Base-by-base conservation (phyloP, 345 rosid genomes). In the Hibiscus mutabilis region DNA sequence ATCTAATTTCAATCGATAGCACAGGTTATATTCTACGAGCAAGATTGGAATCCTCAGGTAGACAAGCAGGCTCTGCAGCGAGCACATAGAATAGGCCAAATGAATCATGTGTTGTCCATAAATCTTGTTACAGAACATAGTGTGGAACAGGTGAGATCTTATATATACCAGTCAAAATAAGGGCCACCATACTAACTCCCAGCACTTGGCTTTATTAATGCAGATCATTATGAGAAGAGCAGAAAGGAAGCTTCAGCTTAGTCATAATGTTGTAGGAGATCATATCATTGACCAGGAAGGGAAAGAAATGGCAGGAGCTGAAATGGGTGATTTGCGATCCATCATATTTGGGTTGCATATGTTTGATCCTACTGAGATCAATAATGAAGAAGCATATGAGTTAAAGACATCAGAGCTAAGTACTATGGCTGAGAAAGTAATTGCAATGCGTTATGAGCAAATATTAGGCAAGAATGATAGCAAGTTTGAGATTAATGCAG, bases 11-110 rank as follows among this genome's bases (percentile, higher is more conserved):
- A 21, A 51, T 76, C 61, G 12, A 21, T 69, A 69, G 7, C 33
- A 49, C 79, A 93, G 98, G 97, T 91, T 74, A 86, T 93, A 76
- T 89, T 91, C 78, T 93, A 85, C 16, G 98, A 93, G 79, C 97
- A 93, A 85, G 97, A 93, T 73, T 93, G 98, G 98, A 93, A 93
- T 75, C 98, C 97, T 46, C 98, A 93, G 76, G 96, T 91, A 73
- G 98, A 89, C 77, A 89, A 86, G 82, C 97, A 91, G 79, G 98
- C 97, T 76, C 77, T 93, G 81, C 98, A 93, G 79, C 85, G 97
- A 63, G 93, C 97, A 66, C 98, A 91, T 73, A 83, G 98, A 65
- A 93, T 93, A 79, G 98, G 98, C 76, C 98, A 93, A 79, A 76
- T 83, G 76, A 91, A 84, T 79, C 96, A 86, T 73, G 98, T 93